Percentiles rank a stretch among this genome's conserved stretches.
Conservation (phyloP, 2,329 filamentous ascomycete species). For the Fusarium ambrosium region DNA sequence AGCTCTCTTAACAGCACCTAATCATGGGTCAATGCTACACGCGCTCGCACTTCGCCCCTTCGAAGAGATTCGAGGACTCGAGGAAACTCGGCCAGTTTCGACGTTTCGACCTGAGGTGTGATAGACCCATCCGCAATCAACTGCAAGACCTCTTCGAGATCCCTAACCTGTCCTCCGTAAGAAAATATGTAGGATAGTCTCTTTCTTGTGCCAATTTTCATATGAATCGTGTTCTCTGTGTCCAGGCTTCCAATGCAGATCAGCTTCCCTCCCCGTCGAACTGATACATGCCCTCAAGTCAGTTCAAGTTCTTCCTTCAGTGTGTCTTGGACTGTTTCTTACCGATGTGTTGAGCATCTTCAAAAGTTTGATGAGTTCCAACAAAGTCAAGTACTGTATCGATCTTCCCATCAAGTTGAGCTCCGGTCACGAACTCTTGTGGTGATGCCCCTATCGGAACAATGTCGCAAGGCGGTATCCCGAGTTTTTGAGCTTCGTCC, state of each 20-base stretch:
- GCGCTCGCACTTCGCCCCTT: slow-evolving; percentile 16
- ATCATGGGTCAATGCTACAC: slow-evolving; percentile 20
- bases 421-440: slow-evolving; percentile 21
- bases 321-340: not conserved
- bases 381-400: slow-evolving; percentile 41
- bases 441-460: slow-evolving; percentile 28
- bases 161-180: slow-evolving; percentile 57
- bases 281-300: not conserved
- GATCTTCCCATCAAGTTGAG: slow-evolving; percentile 13
- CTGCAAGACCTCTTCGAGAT: slow-evolving; percentile 53
- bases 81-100: slow-evolving; percentile 29
- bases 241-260: slow-evolving; percentile 57
- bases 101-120: slow-evolving; percentile 24
- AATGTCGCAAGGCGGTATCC: slow-evolving; percentile 20
- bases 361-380: slow-evolving; percentile 41
- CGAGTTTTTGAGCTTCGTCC: slow-evolving; percentile 26
- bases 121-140: slow-evolving; percentile 28
- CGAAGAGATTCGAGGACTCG: slow-evolving; percentile 15
- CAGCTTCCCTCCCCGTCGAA: slow-evolving; percentile 49
- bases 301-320: not conserved
- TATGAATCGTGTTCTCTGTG: slow-evolving; percentile 56
- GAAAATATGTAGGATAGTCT: slow-evolving; percentile 57
- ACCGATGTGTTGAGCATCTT: slow-evolving; percentile 43
- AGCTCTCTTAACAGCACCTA: not conserved
- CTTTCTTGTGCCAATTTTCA: slow-evolving; percentile 60